Percentiles rank a stretch among this genome's conserved stretches.
These are phyloP conservation scores for Phellopilus nigrolimitatus DNA, from an alignment of 1,284 basidiomycete species.

Conservation along the genomic window DNA sequence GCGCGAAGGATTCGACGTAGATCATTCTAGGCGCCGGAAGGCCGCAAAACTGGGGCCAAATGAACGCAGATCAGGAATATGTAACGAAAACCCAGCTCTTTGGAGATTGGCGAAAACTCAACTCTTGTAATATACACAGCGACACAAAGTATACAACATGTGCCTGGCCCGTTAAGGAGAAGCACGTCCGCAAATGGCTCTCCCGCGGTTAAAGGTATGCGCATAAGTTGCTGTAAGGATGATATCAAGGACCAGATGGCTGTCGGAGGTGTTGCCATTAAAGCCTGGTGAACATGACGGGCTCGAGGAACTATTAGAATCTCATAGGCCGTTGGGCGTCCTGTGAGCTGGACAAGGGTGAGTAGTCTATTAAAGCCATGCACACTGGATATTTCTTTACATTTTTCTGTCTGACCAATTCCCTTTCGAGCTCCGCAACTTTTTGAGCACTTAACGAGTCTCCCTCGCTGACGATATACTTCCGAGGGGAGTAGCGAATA, in stretches of 20 bases:
- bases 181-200: constrained; percentile 69
- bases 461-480: constrained; percentile 81
- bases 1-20: constrained; percentile 94
- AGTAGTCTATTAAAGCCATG: constrained; percentile 2
- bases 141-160: constrained; percentile 78
- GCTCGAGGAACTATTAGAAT: constrained; percentile 80
- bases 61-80: too few relatives aligned
- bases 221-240: constrained; percentile 54
- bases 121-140: constrained; percentile 74
- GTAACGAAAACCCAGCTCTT: too few relatives aligned
- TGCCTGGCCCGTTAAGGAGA: constrained; percentile 93
- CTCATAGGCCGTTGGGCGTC: constrained; percentile 33
- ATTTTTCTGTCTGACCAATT: constrained; percentile 14
- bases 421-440: constrained; percentile 59
- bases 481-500: constrained; percentile 68
- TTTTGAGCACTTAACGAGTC: constrained; percentile 78
- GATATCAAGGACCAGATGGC: constrained; percentile 54
- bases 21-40: constrained; percentile 70
- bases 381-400: too few relatives aligned
- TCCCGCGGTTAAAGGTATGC: constrained; percentile 39
- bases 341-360: constrained; percentile 7
- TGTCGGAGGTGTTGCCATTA: constrained; percentile 63
- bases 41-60: constrained; percentile 60
- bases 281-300: constrained; percentile 75
- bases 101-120: constrained; percentile 37